Percentiles rank a stretch among this genome's conserved stretches.
phyloP scores from a whole-genome alignment of 495 filamentous ascomycete genomes.

The Cercophora newfieldiana region DNA sequence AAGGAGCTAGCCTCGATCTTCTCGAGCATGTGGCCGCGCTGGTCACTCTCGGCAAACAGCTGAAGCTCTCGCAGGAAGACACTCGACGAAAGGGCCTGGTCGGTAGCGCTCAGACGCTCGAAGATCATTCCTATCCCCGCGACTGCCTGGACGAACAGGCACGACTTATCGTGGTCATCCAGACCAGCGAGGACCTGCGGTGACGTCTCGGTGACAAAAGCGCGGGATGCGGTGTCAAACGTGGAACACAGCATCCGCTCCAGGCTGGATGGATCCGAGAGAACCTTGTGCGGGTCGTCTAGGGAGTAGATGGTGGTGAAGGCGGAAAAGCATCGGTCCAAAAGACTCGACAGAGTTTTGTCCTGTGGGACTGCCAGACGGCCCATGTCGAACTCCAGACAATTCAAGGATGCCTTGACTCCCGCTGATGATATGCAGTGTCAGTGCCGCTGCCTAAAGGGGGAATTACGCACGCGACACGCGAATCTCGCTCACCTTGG shows the following conservation, averaged over 20 bases:
- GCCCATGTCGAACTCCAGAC: slow-evolving; percentile 21
- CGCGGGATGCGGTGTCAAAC: slow-evolving; percentile 29
- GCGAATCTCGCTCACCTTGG: slow-evolving; percentile 13
- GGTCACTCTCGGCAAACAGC: slow-evolving; percentile 35
- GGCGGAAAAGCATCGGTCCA: slow-evolving; percentile 20
- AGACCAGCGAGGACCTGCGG: slow-evolving; percentile 23
- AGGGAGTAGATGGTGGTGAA: slow-evolving; percentile 28
- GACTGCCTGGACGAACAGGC: slow-evolving; percentile 32
- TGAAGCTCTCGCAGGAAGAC: slow-evolving; percentile 29
- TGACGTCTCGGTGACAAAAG: slow-evolving; percentile 29
- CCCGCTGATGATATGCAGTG: slow-evolving; percentile 20
- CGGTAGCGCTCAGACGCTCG: slow-evolving; percentile 12
- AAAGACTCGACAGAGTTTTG: slow-evolving; percentile 26
- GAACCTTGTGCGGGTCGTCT: slow-evolving; percentile 23
- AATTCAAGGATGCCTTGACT: slow-evolving; percentile 25
- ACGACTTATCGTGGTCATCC: slow-evolving; percentile 29
- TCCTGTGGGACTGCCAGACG: slow-evolving; percentile 26
- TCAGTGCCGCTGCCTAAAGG: not conserved
- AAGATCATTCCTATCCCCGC: slow-evolving; percentile 33
- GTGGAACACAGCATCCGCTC: slow-evolving; percentile 27
- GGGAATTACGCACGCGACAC: not conserved
- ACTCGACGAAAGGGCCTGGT: slow-evolving; percentile 6
- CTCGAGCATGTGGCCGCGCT: slow-evolving; percentile 28
- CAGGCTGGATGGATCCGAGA: slow-evolving; percentile 20
- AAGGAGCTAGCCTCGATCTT: slow-evolving; percentile 22